These are phyloP conservation scores for Geoglossum cookeanum DNA, from an alignment of 2,329 filamentous ascomycete species.

Conservation along the genomic window DNA sequence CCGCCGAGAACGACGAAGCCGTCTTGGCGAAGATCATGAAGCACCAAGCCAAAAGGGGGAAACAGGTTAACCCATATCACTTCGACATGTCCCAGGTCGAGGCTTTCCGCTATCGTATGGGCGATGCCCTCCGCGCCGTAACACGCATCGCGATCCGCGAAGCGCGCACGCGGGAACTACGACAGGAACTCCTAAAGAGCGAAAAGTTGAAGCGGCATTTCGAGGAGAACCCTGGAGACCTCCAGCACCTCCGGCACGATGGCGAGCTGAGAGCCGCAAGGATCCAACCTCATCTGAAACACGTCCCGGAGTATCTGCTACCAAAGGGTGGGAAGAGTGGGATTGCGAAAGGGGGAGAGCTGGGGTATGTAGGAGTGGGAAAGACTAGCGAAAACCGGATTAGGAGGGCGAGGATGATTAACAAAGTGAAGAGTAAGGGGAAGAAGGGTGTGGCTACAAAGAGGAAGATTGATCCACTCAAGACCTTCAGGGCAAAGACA, in stretches of 20 bases:
- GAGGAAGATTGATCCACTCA: slow-evolving; percentile 64
- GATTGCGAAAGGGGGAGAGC: slow-evolving; percentile 28
- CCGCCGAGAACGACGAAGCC: slow-evolving; percentile 67
- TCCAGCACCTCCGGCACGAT: slow-evolving; percentile 77
- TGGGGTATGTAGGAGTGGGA: slow-evolving; percentile 56
- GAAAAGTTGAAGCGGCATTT: slow-evolving; percentile 92
- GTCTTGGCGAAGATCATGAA: slow-evolving; percentile 62
- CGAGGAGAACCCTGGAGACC: slow-evolving; percentile 84
- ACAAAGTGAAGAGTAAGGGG: slow-evolving; percentile 23
- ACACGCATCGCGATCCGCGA: slow-evolving; percentile 81
- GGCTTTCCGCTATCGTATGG: slow-evolving; percentile 85
- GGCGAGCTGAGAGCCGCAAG: slow-evolving; percentile 67
- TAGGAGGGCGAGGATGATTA: slow-evolving; percentile 26
- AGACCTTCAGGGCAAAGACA: slow-evolving; percentile 56
- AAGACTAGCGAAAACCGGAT: slow-evolving; percentile 31
- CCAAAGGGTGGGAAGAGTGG: slow-evolving; percentile 55
- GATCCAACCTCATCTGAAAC: slow-evolving; percentile 75
- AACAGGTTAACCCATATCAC: slow-evolving; percentile 72
- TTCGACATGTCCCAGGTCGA: slow-evolving; percentile 93
- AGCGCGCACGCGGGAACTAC: slow-evolving; percentile 70
- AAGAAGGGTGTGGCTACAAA: slow-evolving; percentile 27
- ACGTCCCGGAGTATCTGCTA: slow-evolving; percentile 85
- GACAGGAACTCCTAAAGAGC: slow-evolving; percentile 77
- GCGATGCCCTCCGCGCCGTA: slow-evolving; percentile 75
- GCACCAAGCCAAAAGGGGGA: slow-evolving; percentile 58